phyloP scores from a whole-genome alignment of 768 basidiomycete genomes.

The Kwoniella bestiolae region DNA sequence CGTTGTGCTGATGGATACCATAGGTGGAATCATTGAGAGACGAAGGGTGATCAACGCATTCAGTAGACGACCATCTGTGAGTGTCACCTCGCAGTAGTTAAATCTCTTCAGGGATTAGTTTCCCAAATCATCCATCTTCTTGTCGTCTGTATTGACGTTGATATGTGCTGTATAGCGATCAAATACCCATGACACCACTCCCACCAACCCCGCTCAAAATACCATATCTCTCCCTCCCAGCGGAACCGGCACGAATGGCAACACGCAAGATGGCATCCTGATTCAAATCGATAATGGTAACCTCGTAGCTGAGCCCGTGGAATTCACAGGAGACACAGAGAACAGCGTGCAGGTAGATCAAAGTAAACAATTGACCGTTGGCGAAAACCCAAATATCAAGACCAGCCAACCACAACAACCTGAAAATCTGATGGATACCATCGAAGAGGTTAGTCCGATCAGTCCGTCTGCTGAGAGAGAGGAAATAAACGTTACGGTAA shows the following conservation, averaged over 20 bases:
- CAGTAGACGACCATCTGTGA: conserved; percentile 41
- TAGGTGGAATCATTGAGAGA: conserved; percentile 57
- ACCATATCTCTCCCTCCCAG: not conserved
- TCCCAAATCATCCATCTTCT: too few relatives aligned
- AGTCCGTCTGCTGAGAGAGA: not conserved
- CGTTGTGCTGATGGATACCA: not conserved
- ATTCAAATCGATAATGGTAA: conserved; percentile 34
- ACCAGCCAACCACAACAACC: not conserved
- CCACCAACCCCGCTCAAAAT: not conserved
- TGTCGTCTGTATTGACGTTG: too few relatives aligned
- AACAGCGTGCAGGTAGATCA: conserved; percentile 2
- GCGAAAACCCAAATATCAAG: not conserved
- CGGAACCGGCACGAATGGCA: conserved; percentile 6
- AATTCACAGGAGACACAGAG: conserved; percentile 10
- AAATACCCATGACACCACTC: conserved; percentile 5
- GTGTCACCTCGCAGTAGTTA: too few relatives aligned
- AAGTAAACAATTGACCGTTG: conserved; percentile 1
- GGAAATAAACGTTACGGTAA: not conserved
- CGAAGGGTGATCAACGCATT: conserved; percentile 46
- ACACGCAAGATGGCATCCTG: conserved; percentile 26
- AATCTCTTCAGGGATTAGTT: too few relatives aligned
- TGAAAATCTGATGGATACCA: conserved; percentile 16
- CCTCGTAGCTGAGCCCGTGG: conserved; percentile 32
- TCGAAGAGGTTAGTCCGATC: conserved; percentile 13
- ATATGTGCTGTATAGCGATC: conserved; percentile 3